phyloP scores from a whole-genome alignment of 257 asterid genomes.

The Ocimum tenuiflorum region DNA sequence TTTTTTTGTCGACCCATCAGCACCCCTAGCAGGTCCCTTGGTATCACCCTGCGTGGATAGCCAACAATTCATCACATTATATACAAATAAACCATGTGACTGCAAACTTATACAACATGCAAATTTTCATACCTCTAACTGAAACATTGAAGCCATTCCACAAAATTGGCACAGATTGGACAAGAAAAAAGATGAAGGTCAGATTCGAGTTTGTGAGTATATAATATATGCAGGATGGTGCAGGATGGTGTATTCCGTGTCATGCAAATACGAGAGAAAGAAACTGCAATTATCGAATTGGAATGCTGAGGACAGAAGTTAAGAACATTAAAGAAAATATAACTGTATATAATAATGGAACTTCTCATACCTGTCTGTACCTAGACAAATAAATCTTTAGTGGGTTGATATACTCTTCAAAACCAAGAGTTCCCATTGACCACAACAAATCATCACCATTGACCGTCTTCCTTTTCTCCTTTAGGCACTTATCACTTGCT shows the following conservation, averaged over 20 bases:
- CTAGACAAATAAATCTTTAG: conserved; percentile 49
- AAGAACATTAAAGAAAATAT: neutral
- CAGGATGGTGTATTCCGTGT: too few relatives aligned
- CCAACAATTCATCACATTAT: conserved; percentile 18
- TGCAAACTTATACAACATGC: neutral
- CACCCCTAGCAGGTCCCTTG: conserved; percentile 53
- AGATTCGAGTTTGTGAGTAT: conserved; percentile 4
- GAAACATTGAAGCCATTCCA: conserved; percentile 25
- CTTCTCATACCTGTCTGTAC: conserved; percentile 49
- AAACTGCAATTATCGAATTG: neutral
- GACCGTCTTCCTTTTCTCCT: conserved; percentile 57
- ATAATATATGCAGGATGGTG: too few relatives aligned
- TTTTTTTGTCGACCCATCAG: conserved; percentile 47
- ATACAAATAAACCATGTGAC: neutral
- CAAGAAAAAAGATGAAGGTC: conserved; percentile 7
- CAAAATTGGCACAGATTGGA: conserved; percentile 13
- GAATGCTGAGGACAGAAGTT: too few relatives aligned
- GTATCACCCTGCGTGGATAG: conserved; percentile 47
- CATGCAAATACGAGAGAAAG: neutral
- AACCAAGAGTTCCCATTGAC: conserved; percentile 65
- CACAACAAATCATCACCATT: conserved; percentile 61
- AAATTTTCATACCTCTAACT: conserved; percentile 52
- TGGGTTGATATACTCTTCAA: conserved; percentile 50
- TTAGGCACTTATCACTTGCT: conserved; percentile 66
- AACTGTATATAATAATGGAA: neutral